Evolutionary conservation across 2,329 filamentous ascomycete genomes (phyloP), one percentile per base, ranked within the genome.

Genomic region (Colletotrichum trifolii): DNA sequence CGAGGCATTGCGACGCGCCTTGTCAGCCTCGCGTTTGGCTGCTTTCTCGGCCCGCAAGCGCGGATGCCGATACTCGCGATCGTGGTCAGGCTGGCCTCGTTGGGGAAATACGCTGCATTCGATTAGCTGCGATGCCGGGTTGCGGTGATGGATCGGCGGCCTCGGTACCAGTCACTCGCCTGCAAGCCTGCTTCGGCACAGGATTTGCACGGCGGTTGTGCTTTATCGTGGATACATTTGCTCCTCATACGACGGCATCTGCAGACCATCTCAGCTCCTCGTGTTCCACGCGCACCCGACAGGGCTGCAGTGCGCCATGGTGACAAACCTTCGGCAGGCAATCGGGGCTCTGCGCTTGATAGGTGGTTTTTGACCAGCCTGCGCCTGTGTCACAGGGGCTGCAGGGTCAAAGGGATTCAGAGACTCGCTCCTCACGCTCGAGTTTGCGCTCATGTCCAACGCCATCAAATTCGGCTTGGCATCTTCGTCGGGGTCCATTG

Each of bases 191-290:
- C 82, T 55, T 84, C 81, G 17, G 74, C 72, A 67, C 85, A 88
- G 6, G 82, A 77, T 61, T 83, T 81, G 68, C 85, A 88, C 13
- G 84, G 84, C 34, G 83, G 76, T 25, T 75, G 73, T 4, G 75
- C 78, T 54, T 79, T 82, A 8, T 84, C 81, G 68, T 86, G 83
- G 15, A 83, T 70, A 68, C 85, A 87, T 74, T 86, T 87, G 72
- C 82, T 85, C 65, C 85, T 81, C 78, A 86, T 83, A 39, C 83
- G 82, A 39, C 85, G 84, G 67, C 85, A 87, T 77, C 83, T 85
- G 56, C 25, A 13, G n/a, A 12, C 47, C 10, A n/a, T 40, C 40
- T 68, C 53, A 66, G 65, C 53, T 66, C 55, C 40, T 40, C 40
- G 15, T 33, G 46, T 60, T 17, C 9, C 9, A 13, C 15, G 17